Evolutionary conservation across 805 yeast species (phyloP).

Genomic region (Lachancea sp.): DNA sequence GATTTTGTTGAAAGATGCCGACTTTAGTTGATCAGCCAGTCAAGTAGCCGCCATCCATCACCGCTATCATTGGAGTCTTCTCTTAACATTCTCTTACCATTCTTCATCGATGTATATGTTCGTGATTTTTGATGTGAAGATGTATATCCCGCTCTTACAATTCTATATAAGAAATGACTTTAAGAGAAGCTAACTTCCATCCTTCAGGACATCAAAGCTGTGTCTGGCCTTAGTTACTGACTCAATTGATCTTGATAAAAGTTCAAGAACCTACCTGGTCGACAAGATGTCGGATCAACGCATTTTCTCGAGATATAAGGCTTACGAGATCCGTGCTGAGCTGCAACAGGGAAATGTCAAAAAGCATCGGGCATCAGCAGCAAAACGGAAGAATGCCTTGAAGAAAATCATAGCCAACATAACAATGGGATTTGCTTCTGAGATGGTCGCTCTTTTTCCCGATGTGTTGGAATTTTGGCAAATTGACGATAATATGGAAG

Average conservation of each 20-base stretch:
- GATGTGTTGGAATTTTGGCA: slow-evolving; percentile 53
- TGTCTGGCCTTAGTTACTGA: background rate
- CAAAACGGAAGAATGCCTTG: slow-evolving; percentile 44
- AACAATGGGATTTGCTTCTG: slow-evolving; percentile 67
- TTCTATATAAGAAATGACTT: too few relatives aligned
- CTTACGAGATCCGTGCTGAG: slow-evolving; percentile 28
- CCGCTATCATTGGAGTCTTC: too few relatives aligned
- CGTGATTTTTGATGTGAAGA: too few relatives aligned
- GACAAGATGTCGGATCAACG: slow-evolving; percentile 27
- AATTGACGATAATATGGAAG: slow-evolving; percentile 56
- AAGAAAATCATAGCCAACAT: slow-evolving; percentile 77
- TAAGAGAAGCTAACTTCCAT: too few relatives aligned
- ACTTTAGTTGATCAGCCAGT: too few relatives aligned
- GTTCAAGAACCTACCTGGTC: background rate
- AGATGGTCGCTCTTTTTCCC: slow-evolving; percentile 59
- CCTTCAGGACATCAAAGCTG: background rate
- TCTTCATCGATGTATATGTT: too few relatives aligned
- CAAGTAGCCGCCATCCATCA: too few relatives aligned
- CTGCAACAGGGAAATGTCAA: slow-evolving; percentile 33
- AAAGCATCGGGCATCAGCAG: slow-evolving; percentile 32
- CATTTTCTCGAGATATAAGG: slow-evolving; percentile 27
- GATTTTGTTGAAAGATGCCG: too few relatives aligned
- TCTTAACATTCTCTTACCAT: too few relatives aligned
- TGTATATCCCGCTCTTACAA: too few relatives aligned
- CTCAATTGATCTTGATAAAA: background rate